Percentiles rank a stretch among this genome's conserved stretches.
phyloP scores from a whole-genome alignment of 2,329 filamentous ascomycete species.

The Ceratocystis diversiconidia region DNA sequence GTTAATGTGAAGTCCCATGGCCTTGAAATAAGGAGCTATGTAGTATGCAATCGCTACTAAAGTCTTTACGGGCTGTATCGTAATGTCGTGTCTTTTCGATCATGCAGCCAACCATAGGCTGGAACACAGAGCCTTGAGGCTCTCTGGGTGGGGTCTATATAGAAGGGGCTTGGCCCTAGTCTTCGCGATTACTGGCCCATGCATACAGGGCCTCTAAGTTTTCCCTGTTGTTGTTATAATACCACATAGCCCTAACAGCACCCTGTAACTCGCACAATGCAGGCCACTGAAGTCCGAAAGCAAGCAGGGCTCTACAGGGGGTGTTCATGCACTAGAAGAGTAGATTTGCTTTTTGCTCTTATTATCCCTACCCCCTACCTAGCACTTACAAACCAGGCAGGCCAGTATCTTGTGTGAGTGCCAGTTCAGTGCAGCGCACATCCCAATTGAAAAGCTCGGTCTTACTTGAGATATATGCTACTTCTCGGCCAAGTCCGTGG shows the following conservation, averaged over 20 bases:
- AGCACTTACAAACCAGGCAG: background rate
- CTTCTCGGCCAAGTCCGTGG: slow-evolving; percentile 4
- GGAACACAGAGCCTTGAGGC: background rate
- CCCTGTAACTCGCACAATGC: too few relatives aligned
- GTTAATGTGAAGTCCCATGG: too few relatives aligned
- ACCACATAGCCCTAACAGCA: too few relatives aligned
- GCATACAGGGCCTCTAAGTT: background rate
- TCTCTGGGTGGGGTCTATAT: background rate
- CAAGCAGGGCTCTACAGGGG: too few relatives aligned
- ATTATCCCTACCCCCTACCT: too few relatives aligned
- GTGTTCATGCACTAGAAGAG: too few relatives aligned
- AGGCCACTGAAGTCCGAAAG: too few relatives aligned
- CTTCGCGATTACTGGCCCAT: background rate
- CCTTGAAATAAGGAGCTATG: too few relatives aligned
- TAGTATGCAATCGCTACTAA: background rate
- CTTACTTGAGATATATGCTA: slow-evolving; percentile 7
- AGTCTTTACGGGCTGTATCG: background rate
- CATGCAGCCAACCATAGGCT: background rate
- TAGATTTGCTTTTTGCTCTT: too few relatives aligned
- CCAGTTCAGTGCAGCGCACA: background rate
- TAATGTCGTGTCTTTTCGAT: background rate
- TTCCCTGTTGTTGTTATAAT: background rate
- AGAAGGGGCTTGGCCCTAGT: slow-evolving; percentile 2
- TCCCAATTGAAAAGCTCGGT: slow-evolving; percentile 6
- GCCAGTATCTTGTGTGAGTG: background rate